Conservation (phyloP, 2,329 filamentous ascomycete genomes). For the Coniochaeta hoffmannii region DNA sequence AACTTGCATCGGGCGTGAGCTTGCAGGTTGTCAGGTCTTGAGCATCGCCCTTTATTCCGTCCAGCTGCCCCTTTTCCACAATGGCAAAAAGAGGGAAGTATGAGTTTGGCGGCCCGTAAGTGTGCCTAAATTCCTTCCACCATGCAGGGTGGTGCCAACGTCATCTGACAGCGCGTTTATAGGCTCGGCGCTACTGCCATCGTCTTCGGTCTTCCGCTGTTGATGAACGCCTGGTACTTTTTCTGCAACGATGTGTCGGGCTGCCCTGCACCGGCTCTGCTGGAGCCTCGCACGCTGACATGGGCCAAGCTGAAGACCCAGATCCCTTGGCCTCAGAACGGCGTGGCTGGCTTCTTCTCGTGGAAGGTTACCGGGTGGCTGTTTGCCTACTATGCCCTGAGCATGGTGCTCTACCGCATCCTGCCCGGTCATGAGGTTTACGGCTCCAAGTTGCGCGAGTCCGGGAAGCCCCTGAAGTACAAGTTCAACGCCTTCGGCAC, state of each 20-base stretch:
- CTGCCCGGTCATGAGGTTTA: conserved; percentile 67
- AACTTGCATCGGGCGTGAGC: too few relatives aligned
- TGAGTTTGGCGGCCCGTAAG: conserved; percentile 1
- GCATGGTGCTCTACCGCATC: conserved; percentile 64
- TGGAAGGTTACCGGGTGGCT: conserved; percentile 62
- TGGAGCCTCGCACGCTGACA: conserved; percentile 64
- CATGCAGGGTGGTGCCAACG: too few relatives aligned
- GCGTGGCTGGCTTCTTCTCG: conserved; percentile 63
- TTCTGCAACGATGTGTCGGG: conserved; percentile 89
- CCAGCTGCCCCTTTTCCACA: background rate
- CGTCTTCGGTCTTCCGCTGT: conserved; percentile 70
- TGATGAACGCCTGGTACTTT: conserved; percentile 75
- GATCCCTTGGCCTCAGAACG: conserved; percentile 71
- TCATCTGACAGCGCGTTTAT: background rate
- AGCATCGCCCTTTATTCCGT: too few relatives aligned
- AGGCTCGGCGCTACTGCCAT: conserved; percentile 73
- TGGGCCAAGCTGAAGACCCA: conserved; percentile 69
- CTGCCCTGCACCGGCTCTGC: conserved; percentile 76
- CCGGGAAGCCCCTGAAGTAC: conserved; percentile 67
- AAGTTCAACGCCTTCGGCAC: conserved; percentile 76
- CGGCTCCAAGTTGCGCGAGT: conserved; percentile 62
- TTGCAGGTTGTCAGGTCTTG: too few relatives aligned
- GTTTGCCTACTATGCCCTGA: conserved; percentile 71
- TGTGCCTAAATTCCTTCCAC: background rate
- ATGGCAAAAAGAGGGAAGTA: background rate